Conservation (phyloP, 805 yeast species). For the Millerozyma acaciae region DNA sequence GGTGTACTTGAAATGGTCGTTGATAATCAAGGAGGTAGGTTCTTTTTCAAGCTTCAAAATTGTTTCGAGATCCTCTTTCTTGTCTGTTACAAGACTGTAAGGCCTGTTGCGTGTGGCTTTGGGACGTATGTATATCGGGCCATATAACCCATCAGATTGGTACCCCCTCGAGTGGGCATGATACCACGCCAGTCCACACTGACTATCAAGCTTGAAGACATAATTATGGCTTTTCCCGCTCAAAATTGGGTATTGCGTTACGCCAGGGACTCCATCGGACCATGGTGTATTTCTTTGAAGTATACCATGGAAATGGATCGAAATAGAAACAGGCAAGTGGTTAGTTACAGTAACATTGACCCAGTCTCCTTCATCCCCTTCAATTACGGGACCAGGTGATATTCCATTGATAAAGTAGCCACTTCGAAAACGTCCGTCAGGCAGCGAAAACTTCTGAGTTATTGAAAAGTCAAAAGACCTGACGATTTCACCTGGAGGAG, state of each 20-base stretch:
- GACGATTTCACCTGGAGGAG: too few species aligned
- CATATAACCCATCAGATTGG: conserved; percentile 46
- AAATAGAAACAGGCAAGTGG: conserved; percentile 31
- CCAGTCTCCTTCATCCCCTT: conserved; percentile 31
- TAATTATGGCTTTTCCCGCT: conserved; percentile 41
- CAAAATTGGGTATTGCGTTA: conserved; percentile 49
- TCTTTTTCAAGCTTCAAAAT: conserved; percentile 21
- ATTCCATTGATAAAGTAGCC: conserved; percentile 38
- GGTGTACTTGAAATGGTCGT: conserved; percentile 37
- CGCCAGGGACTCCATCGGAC: conserved; percentile 50
- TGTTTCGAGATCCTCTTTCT: conserved; percentile 22
- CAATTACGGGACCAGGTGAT: conserved; percentile 50
- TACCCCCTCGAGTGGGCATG: conserved; percentile 50
- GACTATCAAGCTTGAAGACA: conserved; percentile 34
- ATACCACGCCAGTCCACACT: conserved; percentile 53
- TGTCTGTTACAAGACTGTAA: conserved; percentile 23
- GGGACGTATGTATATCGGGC: conserved; percentile 44
- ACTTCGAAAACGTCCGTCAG: conserved; percentile 32
- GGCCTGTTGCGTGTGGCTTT: conserved; percentile 22
- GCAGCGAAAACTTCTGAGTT: too few species aligned
- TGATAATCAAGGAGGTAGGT: conserved; percentile 28
- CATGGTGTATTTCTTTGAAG: conserved; percentile 42
- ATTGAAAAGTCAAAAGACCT: too few species aligned
- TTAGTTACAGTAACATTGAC: conserved; percentile 35
- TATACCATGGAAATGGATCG: conserved; percentile 55